Base-by-base conservation (phyloP, 805 yeast species). In the Saccharomyces kudriavzevii region DNA sequence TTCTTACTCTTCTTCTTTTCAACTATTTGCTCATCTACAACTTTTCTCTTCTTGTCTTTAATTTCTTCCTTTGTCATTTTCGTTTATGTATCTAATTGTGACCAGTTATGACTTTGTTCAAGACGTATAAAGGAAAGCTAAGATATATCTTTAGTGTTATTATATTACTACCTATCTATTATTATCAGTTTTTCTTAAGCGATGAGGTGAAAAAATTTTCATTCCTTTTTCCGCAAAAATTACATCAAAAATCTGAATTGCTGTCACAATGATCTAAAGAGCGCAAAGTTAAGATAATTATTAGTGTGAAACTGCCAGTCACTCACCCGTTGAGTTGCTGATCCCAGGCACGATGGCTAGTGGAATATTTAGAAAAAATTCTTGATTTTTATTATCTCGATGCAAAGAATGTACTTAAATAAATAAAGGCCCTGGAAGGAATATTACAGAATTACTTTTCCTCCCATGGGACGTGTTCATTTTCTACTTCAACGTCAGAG, bases 31-130 rank as follows among this genome's bases (percentile, higher is more conserved):
- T 63, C 60, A 57, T 69, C 67, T 59, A 71, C 63, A 55, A 58
- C 57, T 60, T 71, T 67, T 63, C 73, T 73, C 57, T 77, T 74
- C 54, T 70, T 74, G 26, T 71, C 71, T 50, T 69, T 69, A 52
- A 70, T 64, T 45, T 70, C 71, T 55, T 74, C 72, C 63, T 72
- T 73, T 10, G 69, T 60, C 67, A 67, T 68, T 53, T 59, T 65
- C 5, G 17, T 10, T 2, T 48, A 30, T 8, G 14, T 13, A 20
- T 48, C 10, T 20, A 30, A 6, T n/a, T 48, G 3, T 20, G 8
- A 20, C 4, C 8, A 47, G 22, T 25, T 47, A 2, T 13, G 35
- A 13, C 10, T 13, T 47, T 13, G 30, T 47, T 13, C 22, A 45
- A 1, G 10, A 20, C 22, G 5, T 17, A 6, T 35, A 6, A 10